A percentile compares a stretch with the other conserved stretches of the same genome.
Conservation (phyloP, 306 rosid genomes). For the Acmispon strigosus region DNA sequence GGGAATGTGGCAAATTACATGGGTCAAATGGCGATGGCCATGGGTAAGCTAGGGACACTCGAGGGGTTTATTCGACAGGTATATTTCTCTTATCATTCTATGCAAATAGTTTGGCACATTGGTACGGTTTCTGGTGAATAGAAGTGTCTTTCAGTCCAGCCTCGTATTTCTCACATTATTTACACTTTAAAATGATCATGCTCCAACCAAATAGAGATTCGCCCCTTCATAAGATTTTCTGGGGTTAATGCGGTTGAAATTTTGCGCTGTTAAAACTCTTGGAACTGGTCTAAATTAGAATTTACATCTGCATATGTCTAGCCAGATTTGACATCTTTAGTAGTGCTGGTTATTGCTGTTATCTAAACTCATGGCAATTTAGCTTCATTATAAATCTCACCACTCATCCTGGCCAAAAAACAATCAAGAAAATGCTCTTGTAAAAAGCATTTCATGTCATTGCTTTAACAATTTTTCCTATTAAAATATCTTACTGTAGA, state of each 20-base stretch:
- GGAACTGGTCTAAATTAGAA: neutral
- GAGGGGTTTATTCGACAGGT: conserved; percentile 96
- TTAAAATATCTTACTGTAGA: neutral
- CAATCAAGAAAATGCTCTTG: neutral
- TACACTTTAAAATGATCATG: neutral
- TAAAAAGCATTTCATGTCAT: conserved; percentile 7
- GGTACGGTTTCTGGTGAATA: neutral
- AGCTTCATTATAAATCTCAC: neutral
- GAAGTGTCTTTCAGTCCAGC: neutral
- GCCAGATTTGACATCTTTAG: neutral
- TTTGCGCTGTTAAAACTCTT: neutral
- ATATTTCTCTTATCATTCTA: conserved; percentile 11
- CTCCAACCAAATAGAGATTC: neutral
- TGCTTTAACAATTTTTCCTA: neutral
- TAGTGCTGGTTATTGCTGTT: neutral
- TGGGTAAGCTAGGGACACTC: conserved; percentile 92
- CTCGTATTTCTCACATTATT: neutral
- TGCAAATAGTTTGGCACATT: neutral
- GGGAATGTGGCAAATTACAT: conserved; percentile 93
- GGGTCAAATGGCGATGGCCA: conserved; percentile 99
- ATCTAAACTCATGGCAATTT: neutral
- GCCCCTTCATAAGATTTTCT: neutral
- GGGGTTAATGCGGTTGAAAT: neutral
- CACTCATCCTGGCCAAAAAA: too few species aligned
- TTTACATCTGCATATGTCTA: neutral